Evolutionary conservation across 768 basidiomycete genomes (phyloP).

Genomic region (Galerina marginata): DNA sequence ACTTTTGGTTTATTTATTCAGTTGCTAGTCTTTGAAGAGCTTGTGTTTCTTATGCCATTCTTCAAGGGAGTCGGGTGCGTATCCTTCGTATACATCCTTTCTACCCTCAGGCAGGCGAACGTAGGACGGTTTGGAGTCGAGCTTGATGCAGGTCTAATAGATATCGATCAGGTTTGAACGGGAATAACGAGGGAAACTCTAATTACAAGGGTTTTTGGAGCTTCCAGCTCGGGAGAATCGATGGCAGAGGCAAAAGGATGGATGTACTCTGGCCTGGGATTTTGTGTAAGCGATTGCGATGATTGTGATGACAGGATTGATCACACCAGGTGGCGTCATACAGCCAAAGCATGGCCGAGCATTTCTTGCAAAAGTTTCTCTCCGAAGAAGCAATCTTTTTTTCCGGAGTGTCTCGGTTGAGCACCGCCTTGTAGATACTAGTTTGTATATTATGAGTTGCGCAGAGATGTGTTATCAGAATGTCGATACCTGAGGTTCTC

Average conservation of each 20-base stretch:
- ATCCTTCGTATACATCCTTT: conserved; percentile 52
- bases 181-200: not conserved
- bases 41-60: conserved; percentile 63
- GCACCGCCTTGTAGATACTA: conserved; percentile 67
- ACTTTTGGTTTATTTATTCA: not conserved
- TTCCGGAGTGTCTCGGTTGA: conserved; percentile 58
- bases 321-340: conserved; percentile 60
- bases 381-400: conserved; percentile 58
- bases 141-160: conserved; percentile 48
- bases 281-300: not conserved
- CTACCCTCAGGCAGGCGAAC: conserved; percentile 67
- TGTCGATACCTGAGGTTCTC: conserved; percentile 55
- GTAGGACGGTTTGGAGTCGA: conserved; percentile 59
- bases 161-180: not conserved
- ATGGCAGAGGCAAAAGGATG: conserved; percentile 75
- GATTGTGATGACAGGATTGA: no score
- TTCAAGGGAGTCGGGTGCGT: conserved; percentile 54
- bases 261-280: conserved; percentile 60
- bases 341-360: conserved; percentile 71
- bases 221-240: conserved; percentile 60
- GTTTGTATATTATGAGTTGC: no score
- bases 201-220: conserved; percentile 56
- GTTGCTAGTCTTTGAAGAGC: conserved; percentile 37
- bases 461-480: not conserved
- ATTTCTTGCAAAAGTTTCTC: conserved; percentile 66